phyloP scores from a whole-genome alignment of 306 rosid genomes.

The Glycine latifolia region DNA sequence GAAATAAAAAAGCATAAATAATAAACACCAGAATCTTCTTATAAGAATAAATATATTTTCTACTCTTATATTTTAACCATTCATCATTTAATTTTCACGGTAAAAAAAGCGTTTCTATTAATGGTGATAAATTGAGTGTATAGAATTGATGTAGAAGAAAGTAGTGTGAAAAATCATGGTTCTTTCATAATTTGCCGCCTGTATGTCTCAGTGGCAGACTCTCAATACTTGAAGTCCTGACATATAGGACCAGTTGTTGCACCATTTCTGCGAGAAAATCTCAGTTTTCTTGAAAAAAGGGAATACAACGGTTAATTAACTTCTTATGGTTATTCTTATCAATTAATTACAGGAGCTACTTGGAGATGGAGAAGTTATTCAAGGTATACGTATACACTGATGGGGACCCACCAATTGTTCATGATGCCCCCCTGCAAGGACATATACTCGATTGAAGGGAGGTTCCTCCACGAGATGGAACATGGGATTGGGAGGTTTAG shows the following conservation, averaged over 20 bases:
- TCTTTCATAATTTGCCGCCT: too few species aligned
- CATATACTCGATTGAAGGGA: slow-evolving; percentile 82
- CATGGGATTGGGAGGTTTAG: slow-evolving; percentile 59
- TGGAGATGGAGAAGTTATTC: slow-evolving; percentile 83
- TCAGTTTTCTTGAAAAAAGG: slow-evolving; percentile 1
- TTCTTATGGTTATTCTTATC: not conserved
- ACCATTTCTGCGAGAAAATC: not conserved
- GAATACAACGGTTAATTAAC: not conserved
- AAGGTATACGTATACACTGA: slow-evolving; percentile 80
- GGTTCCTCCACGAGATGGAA: slow-evolving; percentile 88
- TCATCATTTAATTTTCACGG: too few species aligned
- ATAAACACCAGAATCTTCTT: not conserved
- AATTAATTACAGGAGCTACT: slow-evolving; percentile 68
- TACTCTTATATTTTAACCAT: too few species aligned
- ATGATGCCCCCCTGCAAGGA: slow-evolving; percentile 91
- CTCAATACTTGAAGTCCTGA: not conserved
- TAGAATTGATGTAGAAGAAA: not conserved
- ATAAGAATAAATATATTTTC: too few species aligned
- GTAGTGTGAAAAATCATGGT: not conserved
- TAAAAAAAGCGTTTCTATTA: not conserved
- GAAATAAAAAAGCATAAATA: not conserved
- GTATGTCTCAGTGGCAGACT: too few species aligned
- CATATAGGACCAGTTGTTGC: not conserved
- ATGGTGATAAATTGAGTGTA: not conserved
- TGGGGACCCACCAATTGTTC: slow-evolving; percentile 79